Conservation (phyloP, 177 flowering plant genomes). For the Tripterygium wilfordii region DNA sequence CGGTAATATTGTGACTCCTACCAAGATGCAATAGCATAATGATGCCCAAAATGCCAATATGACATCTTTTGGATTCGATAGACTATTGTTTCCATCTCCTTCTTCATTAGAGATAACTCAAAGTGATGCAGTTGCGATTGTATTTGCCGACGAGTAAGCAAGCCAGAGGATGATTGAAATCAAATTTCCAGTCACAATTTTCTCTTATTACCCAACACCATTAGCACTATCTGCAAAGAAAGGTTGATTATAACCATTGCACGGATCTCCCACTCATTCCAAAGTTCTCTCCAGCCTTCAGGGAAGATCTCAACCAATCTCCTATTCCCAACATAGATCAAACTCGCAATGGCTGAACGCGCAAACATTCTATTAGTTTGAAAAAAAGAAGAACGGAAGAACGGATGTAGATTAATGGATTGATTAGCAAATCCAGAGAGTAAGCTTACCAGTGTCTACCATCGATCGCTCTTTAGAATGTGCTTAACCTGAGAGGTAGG, state of each 20-base stretch:
- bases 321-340: slow-evolving; percentile 1
- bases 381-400: too few species aligned
- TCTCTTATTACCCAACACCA: slow-evolving; percentile 7
- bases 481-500: too few species aligned
- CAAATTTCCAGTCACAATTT: background rate
- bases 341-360: too few species aligned
- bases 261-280: slow-evolving; percentile 19
- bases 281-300: slow-evolving; percentile 1
- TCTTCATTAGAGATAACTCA: slow-evolving; percentile 23
- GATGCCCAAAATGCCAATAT: slow-evolving; percentile 39
- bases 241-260: slow-evolving; percentile 13
- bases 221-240: slow-evolving; percentile 9
- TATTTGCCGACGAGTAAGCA: slow-evolving; percentile 28
- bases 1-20: slow-evolving; percentile 44
- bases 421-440: too few species aligned
- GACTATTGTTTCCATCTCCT: background rate
- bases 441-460: too few species aligned
- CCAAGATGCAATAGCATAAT: slow-evolving; percentile 34
- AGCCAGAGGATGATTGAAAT: slow-evolving; percentile 19
- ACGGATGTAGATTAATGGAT: too few species aligned
- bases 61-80: background rate
- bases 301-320: slow-evolving; percentile 7
- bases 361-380: too few species aligned
- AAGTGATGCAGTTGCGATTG: slow-evolving; percentile 23
- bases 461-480: too few species aligned